Percentiles rank a stretch among this genome's conserved stretches.
Conservation (phyloP, 441 rosid species). For the Hura crepitans region DNA sequence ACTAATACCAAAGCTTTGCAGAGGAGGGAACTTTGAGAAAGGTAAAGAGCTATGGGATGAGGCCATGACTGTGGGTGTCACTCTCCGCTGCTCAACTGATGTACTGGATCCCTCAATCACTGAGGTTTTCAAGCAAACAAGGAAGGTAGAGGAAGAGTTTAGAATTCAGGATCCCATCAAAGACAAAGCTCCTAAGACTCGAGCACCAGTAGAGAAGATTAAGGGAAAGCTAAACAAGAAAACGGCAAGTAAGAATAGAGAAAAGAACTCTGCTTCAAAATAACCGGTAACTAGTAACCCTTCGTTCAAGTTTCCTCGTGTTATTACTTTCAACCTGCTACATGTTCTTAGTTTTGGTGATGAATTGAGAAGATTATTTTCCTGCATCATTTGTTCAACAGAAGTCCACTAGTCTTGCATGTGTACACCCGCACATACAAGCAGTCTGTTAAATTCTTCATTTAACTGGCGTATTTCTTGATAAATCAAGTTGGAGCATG, state of each 20-base stretch:
- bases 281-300: conserved; percentile 7
- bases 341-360: not conserved
- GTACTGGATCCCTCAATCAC: conserved; percentile 53
- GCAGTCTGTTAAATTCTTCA: not conserved
- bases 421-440: not conserved
- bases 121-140: conserved; percentile 52
- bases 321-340: not conserved
- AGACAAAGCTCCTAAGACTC: conserved; percentile 23
- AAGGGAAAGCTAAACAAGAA: not conserved
- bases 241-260: not conserved
- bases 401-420: not conserved
- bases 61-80: conserved; percentile 42
- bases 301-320: not conserved
- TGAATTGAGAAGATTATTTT: not conserved
- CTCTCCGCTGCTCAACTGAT: conserved; percentile 41
- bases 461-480: not conserved
- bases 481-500: not conserved
- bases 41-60: conserved; percentile 74
- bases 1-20: conserved; percentile 70
- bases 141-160: conserved; percentile 44
- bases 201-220: conserved; percentile 23
- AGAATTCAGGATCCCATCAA: conserved; percentile 27
- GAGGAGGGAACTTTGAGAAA: conserved; percentile 64
- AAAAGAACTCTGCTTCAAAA: conserved; percentile 9
- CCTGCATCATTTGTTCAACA: not conserved